Percentiles rank a stretch among this genome's conserved stretches.
Conservation (phyloP, 495 filamentous ascomycete species). For the Extremus antarcticus region DNA sequence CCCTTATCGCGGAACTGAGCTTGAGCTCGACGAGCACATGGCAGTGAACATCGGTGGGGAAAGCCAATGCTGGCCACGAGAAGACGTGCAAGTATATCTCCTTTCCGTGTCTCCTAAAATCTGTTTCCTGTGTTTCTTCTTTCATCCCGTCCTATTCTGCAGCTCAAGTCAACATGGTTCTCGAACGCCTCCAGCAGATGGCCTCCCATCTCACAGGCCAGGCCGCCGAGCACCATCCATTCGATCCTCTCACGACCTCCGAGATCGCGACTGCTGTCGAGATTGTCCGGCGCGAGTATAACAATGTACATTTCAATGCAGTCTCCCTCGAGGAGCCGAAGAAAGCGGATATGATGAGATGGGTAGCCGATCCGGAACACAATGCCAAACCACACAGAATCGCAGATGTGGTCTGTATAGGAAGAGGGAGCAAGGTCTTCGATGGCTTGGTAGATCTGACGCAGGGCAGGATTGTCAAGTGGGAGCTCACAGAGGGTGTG, state of each 20-base stretch:
- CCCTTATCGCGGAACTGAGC: neutral
- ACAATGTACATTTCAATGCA: constrained; percentile 71
- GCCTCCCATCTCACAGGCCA: constrained; percentile 51
- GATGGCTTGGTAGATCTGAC: constrained; percentile 75
- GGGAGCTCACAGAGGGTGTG: constrained; percentile 67
- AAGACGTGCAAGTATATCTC: neutral
- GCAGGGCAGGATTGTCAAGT: constrained; percentile 58
- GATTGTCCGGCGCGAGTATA: constrained; percentile 60
- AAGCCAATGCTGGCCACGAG: too few species aligned
- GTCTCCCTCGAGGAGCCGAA: constrained; percentile 79
- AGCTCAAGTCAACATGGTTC: constrained; percentile 40
- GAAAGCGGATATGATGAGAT: constrained; percentile 78
- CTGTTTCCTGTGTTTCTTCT: too few species aligned
- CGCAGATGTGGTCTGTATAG: constrained; percentile 83
- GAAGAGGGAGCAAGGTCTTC: constrained; percentile 65
- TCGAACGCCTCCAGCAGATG: constrained; percentile 60
- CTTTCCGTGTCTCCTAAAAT: too few species aligned
- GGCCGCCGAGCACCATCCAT: constrained; percentile 55
- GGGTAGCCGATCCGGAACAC: constrained; percentile 55
- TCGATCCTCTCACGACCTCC: constrained; percentile 66
- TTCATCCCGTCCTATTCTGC: neutral
- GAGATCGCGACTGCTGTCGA: constrained; percentile 71
- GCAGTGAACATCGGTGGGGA: too few species aligned
- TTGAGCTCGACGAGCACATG: neutral
- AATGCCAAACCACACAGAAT: constrained; percentile 56